These are phyloP conservation scores for Trichophyton equinum DNA, from an alignment of 2,329 filamentous ascomycete species.

Conservation along the genomic window DNA sequence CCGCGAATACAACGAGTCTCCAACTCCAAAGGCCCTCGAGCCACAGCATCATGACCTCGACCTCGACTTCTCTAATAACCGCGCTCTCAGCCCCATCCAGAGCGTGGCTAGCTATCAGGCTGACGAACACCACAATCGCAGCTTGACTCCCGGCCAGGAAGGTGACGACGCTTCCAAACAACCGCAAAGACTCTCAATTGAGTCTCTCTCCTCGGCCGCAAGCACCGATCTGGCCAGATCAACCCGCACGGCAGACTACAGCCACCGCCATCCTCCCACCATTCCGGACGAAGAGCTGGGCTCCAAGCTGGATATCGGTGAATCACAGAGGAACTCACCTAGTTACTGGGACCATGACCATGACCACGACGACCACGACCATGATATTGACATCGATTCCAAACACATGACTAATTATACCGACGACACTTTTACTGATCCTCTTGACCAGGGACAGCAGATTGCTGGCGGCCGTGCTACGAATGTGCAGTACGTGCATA, in stretches of 20 bases:
- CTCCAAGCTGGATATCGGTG: conserved; percentile 19
- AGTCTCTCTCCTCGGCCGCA: conserved; percentile 45
- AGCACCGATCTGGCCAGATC: conserved; percentile 46
- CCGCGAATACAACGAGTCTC: neutral
- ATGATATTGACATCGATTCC: conserved; percentile 35
- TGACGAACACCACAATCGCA: conserved; percentile 42
- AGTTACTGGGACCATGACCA: conserved; percentile 28
- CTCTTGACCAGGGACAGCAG: conserved; percentile 53
- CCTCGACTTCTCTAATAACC: conserved; percentile 53
- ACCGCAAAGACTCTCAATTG: conserved; percentile 39
- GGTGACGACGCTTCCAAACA: neutral
- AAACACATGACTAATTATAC: conserved; percentile 38
- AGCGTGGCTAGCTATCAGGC: conserved; percentile 81
- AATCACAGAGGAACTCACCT: neutral
- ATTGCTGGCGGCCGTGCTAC: conserved; percentile 57
- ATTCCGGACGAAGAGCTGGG: conserved; percentile 28
- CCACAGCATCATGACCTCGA: conserved; percentile 28
- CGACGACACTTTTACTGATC: conserved; percentile 43
- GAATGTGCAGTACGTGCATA: conserved; percentile 66
- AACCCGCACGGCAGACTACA: conserved; percentile 42
- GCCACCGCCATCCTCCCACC: conserved; percentile 38
- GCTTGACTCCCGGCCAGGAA: neutral
- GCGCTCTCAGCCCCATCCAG: conserved; percentile 75
- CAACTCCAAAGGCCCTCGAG: conserved; percentile 26
- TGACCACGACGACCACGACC: conserved; percentile 19